phyloP scores from a whole-genome alignment of 495 filamentous ascomycete genomes.

The Hamigera avellanea region DNA sequence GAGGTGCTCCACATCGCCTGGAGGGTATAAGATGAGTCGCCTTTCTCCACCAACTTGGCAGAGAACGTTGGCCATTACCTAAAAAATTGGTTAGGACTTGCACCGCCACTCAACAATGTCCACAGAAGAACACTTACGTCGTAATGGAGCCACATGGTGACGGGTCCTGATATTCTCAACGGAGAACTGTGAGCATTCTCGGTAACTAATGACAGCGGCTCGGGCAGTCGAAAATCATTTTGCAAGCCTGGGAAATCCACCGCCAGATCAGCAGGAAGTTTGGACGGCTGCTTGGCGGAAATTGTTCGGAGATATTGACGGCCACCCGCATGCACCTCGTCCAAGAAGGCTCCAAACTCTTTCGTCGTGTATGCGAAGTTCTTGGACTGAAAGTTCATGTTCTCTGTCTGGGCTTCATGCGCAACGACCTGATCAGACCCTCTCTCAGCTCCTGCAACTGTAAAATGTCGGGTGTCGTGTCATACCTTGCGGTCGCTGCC shows the following conservation, averaged over 20 bases:
- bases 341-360: constrained; percentile 55
- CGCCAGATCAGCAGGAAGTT: constrained; percentile 53
- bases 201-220: constrained; percentile 43
- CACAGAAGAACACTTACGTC: constrained; percentile 45
- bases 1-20: constrained; percentile 57
- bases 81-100: not conserved
- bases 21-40: constrained; percentile 65
- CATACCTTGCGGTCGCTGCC: constrained; percentile 52
- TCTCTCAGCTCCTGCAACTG: not conserved
- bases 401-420: constrained; percentile 49
- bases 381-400: constrained; percentile 72
- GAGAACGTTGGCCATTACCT: constrained; percentile 84
- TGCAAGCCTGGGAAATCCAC: constrained; percentile 61
- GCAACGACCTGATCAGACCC: constrained; percentile 44
- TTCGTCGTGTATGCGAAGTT: constrained; percentile 72
- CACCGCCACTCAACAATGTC: not conserved
- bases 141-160: constrained; percentile 89
- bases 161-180: constrained; percentile 66
- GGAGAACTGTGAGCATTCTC: constrained; percentile 68
- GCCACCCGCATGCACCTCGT: constrained; percentile 46
- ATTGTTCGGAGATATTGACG: constrained; percentile 68
- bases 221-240: constrained; percentile 59
- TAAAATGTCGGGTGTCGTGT: constrained; percentile 7
- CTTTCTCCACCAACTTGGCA: constrained; percentile 69
- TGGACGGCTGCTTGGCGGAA: constrained; percentile 52